Evolutionary conservation across 257 asterid species (phyloP), one percentile per base, ranked within the genome.

Genomic region (Plectranthus barbatus): DNA sequence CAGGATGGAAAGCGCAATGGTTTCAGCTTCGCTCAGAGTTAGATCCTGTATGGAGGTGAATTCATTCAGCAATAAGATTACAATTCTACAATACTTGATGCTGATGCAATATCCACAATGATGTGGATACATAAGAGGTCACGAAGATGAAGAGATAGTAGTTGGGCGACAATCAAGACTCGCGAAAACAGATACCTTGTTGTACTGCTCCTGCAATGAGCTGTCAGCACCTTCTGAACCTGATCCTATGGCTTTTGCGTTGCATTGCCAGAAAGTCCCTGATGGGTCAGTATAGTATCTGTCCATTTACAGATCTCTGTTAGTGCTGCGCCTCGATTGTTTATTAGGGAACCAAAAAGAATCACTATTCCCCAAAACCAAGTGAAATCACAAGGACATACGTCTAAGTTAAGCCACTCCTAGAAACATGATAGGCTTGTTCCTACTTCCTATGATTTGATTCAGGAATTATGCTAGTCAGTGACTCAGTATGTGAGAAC

Each of bases 211-310:
- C 66, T 88, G 98, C 86, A 91, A 73, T 59, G 98, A 86, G 84
- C 98, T 91, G 73, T 91, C 98, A 68, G 98, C 98, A 21, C 98
- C 98, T 86, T 88, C 96, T 1, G 96, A 91, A 51, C 96, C 94
- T 13, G 96, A 88, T n/a, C 95, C 98, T 56, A 91, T 91, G 66
- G 98, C 96, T 68, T 91, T 91, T 49, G 95, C 96, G 73, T 84
- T 86, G 72, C 96, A 88, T 74, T 88, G 96, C 96, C 97, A 91
- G 83, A 91, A 91, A 26, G 98, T 91, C 37, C 96, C 98, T 6
- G 96, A 88, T 11, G 95, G 96, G 71, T 91, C 96, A 12, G 94
- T 91, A 13, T 86, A 79, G 75, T 88, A 91, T 53, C 96, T 91
- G 84, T 18, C 49, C 42, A 64, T 19, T 44, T 10, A 59, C 9